Evolutionary conservation across 2,329 filamentous ascomycete species (phyloP), one percentile per base, ranked within the genome.

Genomic region (Aspergillus proliferans): DNA sequence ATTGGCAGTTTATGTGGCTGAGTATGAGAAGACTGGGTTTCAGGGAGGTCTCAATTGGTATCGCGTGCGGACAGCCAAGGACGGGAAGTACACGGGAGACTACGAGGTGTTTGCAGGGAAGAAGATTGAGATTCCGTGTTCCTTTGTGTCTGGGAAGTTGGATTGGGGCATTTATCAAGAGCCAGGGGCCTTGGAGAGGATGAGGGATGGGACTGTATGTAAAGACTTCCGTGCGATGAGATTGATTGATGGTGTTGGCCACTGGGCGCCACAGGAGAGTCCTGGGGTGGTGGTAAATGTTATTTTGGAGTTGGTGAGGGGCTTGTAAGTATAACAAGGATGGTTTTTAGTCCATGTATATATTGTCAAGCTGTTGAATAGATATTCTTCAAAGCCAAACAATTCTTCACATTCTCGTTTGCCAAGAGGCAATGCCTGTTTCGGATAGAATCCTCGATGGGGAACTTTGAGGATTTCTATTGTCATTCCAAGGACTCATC

Each of bases 141-240:
- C 74, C 0, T 86, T 84, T 56, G 75, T 87, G n/a, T 77, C 76
- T 22, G 84, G 84, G 0, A 72, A 71, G 42, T 66, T 76, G 49
- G 85, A 87, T 54, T 87, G 84, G 84, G 84, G 82, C 0, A 85
- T 80, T 28, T 84, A 80, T 60, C 84, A 87, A 61, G 77, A 84
- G 55, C 83, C 83, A 0, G 82, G 82, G 0, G 82, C 77, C 0
- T 61, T 87, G 4, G 81, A 86, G 59, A 74, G 73, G 24, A 79
- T 82, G 64, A 70, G 46, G 18, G 49, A 58, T 28, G 57, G 59
- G n/a, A 66, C 72, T 6, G 71, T 71, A 0, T 84, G 81, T 53
- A 69, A 65, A 22, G 73, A 77, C 50, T 85, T 81, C 59, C 71
- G 71, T 45, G 78, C 79, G 0, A 64, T 71, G 30, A 75, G 61